Conservation (phyloP, 805 yeast species). For the Wickerhamomyces kurtzmanii region DNA sequence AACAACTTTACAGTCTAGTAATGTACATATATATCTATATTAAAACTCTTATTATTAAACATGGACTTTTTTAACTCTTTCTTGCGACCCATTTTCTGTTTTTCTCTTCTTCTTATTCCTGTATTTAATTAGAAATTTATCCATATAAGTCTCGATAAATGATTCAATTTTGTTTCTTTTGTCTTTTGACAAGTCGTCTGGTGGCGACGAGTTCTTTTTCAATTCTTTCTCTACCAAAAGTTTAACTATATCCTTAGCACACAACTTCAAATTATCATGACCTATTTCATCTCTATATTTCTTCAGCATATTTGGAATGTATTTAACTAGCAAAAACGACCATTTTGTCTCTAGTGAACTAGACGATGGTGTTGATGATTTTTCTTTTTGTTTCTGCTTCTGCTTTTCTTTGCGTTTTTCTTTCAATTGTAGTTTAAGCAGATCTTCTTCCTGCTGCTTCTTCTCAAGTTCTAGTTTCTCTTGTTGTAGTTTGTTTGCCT, state of each 20-base stretch:
- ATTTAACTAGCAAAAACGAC: constrained; percentile 47
- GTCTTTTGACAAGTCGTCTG: constrained; percentile 48
- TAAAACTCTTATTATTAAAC: neutral
- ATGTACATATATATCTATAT: no score
- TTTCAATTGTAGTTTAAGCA: constrained; percentile 16
- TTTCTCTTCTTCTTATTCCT: constrained; percentile 20
- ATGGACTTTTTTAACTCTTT: neutral
- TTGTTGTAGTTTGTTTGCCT: constrained; percentile 22
- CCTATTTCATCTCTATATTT: constrained; percentile 59
- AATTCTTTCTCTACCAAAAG: constrained; percentile 59
- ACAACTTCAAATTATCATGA: constrained; percentile 61
- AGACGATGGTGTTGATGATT: neutral
- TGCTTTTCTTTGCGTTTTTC: constrained; percentile 11
- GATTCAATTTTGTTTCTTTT: constrained; percentile 61
- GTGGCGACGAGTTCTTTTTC: constrained; percentile 30
- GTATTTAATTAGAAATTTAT: constrained; percentile 43
- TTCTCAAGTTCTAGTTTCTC: constrained; percentile 12
- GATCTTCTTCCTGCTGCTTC: constrained; percentile 24
- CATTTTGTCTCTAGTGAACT: constrained; percentile 18
- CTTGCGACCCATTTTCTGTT: constrained; percentile 3
- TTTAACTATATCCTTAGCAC: constrained; percentile 72
- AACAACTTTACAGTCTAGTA: no score
- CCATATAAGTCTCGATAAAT: constrained; percentile 59
- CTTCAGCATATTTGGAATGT: constrained; percentile 72
- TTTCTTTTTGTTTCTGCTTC: constrained; percentile 7